Percentiles rank a stretch among this genome's conserved stretches.
Evolutionary conservation across 495 filamentous ascomycete species (phyloP).

Genomic region (Ramalina peruviana): DNA sequence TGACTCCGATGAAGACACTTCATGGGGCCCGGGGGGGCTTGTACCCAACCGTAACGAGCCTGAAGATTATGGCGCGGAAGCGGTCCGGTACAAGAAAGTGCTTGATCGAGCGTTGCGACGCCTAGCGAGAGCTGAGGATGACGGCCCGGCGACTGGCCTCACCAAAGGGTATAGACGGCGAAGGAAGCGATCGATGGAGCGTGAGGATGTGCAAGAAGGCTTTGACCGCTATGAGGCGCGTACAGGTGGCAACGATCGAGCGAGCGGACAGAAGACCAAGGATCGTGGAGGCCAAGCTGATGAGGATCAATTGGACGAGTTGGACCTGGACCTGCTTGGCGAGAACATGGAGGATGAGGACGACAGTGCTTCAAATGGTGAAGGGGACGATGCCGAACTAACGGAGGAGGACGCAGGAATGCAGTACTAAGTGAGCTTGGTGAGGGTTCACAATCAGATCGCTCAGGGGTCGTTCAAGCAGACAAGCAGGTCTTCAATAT

Average conservation of each 20-base stretch:
- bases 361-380: conserved; percentile 17
- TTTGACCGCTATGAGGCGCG: conserved; percentile 2
- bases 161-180: conserved; percentile 23
- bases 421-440: no score
- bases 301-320: conserved; percentile 30
- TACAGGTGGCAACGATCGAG: not conserved
- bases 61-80: conserved; percentile 70
- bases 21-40: conserved; percentile 53
- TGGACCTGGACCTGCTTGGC: conserved; percentile 37
- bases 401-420: conserved; percentile 22
- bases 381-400: conserved; percentile 30
- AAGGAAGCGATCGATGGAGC: conserved; percentile 12
- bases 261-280: conserved; percentile 11
- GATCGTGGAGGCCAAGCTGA: conserved; percentile 25
- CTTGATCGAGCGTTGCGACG: conserved; percentile 54
- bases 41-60: conserved; percentile 49
- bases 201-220: conserved; percentile 21
- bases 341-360: conserved; percentile 33
- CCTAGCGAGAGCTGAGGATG: conserved; percentile 37
- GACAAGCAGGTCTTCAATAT: no score
- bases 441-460: not conserved
- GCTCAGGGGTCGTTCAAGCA: not conserved
- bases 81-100: conserved; percentile 54
- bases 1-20: conserved; percentile 62
- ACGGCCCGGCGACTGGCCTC: conserved; percentile 3